These are phyloP conservation scores for Trametes versicolor DNA, from an alignment of 1,284 basidiomycete genomes.

Conservation along the genomic window DNA sequence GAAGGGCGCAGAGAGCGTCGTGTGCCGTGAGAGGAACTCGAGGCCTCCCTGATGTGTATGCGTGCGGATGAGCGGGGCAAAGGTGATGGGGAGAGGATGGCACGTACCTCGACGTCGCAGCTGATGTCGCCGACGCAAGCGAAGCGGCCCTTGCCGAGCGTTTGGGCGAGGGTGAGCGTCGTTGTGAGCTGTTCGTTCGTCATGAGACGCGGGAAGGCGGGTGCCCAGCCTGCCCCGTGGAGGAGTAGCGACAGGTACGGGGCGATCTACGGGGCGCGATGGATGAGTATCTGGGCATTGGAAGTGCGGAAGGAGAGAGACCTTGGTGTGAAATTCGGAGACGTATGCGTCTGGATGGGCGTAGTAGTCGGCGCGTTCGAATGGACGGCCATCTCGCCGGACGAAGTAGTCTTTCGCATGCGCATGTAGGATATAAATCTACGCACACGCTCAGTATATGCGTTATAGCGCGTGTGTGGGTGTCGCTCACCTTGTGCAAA, in stretches of 20 bases:
- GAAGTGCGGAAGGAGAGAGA: conserved; percentile 42
- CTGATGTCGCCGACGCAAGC: conserved; percentile 86
- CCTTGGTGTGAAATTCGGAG: conserved; percentile 77
- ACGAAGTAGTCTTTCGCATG: conserved; percentile 77
- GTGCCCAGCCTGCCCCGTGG: conserved; percentile 88
- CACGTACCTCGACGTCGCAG: conserved; percentile 79
- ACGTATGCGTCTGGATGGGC: conserved; percentile 69
- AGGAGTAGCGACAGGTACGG: conserved; percentile 87
- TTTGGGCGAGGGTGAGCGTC: conserved; percentile 60
- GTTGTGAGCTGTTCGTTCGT: conserved; percentile 67
- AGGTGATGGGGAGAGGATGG: background rate
- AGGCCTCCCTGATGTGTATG: conserved; percentile 73
- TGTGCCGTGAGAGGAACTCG: conserved; percentile 79
- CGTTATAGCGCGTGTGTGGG: background rate
- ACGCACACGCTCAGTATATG: background rate
- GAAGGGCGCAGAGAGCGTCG: conserved; percentile 82
- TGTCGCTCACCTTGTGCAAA: conserved; percentile 53
- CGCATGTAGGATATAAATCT: conserved; percentile 85
- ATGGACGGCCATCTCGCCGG: conserved; percentile 61
- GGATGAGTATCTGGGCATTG: conserved; percentile 12
- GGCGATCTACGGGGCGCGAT: conserved; percentile 64
- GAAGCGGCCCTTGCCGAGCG: conserved; percentile 65
- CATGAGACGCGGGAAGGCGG: conserved; percentile 82
- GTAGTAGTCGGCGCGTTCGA: conserved; percentile 79
- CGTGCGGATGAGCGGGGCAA: background rate